Base-by-base conservation (phyloP, 2,329 filamentous ascomycete genomes). In the Trichoderma atroviride region DNA sequence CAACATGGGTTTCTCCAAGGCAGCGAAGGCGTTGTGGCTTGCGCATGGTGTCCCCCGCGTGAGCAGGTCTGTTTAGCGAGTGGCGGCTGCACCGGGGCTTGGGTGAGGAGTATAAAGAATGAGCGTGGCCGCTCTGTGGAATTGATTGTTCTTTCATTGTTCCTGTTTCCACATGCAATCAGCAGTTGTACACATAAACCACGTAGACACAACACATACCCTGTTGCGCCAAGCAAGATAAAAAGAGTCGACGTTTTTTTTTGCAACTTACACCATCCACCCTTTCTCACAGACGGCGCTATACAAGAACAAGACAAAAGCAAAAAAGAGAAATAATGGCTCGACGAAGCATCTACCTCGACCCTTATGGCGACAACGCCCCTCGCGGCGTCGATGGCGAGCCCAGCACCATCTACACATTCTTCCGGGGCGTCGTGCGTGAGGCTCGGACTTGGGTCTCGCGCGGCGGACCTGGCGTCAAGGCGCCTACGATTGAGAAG, bases 311-410 rank as follows among this genome's bases (percentile, higher is more conserved):
- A 31, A 40, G 22, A 63, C 50, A 53, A 63, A 5, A 16, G 3
- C 27, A 52, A 53, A 7, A 62, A 4, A 19, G 14, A 62, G 2
- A 50, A 22, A 35, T 6, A 56, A 70, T 70, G 69, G 69, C 69
- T 31, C 66, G 61, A 60, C 69, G 69, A 55, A 70, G 64, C 50
- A 63, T 70, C 58, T 70, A 70, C 55, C 69, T 70, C 69, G 65
- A 68, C 65, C 37, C 50, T 53, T 68, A 69, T 59, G 60, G 63
- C 22, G 65, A 68, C 52, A 56, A 35, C 59, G 27, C 16, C 65
- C 13, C 58, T 14, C 19, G 29, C 11, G 24, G 56, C 1, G 50
- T 50, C n/a, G 56, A 33, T 6, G 43, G 61, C 68, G 56, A 66
- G 56, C 24, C 62, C 58, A 56, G 53, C 4, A 58, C 40, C 10